phyloP scores from a whole-genome alignment of 1,284 basidiomycete species.

The Boletus semigastroideus region DNA sequence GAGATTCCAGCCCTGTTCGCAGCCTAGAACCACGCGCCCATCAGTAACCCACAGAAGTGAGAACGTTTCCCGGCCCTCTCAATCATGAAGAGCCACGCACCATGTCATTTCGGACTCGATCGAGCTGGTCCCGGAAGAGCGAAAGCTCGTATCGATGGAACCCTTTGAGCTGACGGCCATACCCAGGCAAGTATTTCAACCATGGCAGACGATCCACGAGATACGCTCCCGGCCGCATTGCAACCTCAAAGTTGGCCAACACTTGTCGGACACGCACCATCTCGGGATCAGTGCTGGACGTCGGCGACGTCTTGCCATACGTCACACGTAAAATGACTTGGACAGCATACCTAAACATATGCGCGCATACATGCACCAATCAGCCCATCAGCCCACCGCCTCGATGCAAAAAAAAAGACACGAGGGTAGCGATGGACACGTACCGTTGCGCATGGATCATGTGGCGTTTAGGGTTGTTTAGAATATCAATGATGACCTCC shows the following conservation, averaged over 20 bases:
- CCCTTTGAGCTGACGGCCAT: not conserved
- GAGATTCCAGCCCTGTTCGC: not conserved
- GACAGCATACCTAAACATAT: slow-evolving; percentile 51
- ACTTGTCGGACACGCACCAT: slow-evolving; percentile 50
- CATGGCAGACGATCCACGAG: slow-evolving; percentile 57
- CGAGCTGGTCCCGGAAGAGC: slow-evolving; percentile 12
- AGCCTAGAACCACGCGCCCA: not conserved
- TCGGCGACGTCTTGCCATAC: slow-evolving; percentile 54
- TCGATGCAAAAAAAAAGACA: not conserved
- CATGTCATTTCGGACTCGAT: slow-evolving; percentile 8
- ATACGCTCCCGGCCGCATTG: slow-evolving; percentile 53
- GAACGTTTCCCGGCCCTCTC: not conserved
- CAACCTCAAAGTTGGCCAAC: slow-evolving; percentile 46
- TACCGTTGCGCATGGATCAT: slow-evolving; percentile 33
- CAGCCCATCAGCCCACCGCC: not conserved
- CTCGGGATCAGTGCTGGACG: slow-evolving; percentile 54
- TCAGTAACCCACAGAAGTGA: not conserved
- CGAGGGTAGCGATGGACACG: not conserved
- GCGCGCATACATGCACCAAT: not conserved
- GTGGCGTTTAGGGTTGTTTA: slow-evolving; percentile 36
- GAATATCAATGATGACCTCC: slow-evolving; percentile 38
- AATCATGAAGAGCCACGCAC: not conserved
- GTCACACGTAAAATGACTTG: slow-evolving; percentile 62
- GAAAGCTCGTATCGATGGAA: not conserved
- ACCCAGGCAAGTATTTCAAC: slow-evolving; percentile 39